These are phyloP conservation scores for Quercus engelmannii DNA, from an alignment of 306 rosid genomes.

Conservation along the genomic window DNA sequence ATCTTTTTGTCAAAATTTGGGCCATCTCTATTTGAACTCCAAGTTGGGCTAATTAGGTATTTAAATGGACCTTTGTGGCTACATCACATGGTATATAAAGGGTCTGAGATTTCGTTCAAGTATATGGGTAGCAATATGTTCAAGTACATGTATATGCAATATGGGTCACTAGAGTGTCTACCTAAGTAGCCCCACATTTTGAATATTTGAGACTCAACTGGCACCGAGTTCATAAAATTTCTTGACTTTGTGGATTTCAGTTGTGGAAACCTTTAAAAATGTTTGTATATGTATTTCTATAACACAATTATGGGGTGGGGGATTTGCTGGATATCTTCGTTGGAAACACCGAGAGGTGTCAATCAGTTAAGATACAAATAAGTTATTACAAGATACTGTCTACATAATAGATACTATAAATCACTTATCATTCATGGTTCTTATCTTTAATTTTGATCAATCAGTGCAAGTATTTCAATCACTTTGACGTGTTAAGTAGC, in stretches of 20 bases:
- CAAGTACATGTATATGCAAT: background rate
- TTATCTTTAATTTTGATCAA: background rate
- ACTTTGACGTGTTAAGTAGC: background rate
- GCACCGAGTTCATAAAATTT: background rate
- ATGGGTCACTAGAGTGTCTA: background rate
- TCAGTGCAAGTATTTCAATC: background rate
- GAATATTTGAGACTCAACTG: background rate
- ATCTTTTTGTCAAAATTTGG: too few relatives aligned
- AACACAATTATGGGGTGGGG: too few relatives aligned
- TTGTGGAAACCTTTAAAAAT: background rate
- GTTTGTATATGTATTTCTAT: background rate
- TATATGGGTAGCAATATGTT: background rate
- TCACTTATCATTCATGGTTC: background rate
- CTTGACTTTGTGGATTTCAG: background rate
- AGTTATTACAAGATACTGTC: background rate
- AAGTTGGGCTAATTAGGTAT: too few relatives aligned
- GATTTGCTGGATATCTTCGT: too few relatives aligned
- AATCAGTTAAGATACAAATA: background rate
- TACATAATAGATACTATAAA: background rate
- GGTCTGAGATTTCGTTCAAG: too few relatives aligned
- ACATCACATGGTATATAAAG: too few relatives aligned
- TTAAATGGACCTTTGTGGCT: too few relatives aligned
- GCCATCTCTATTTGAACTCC: too few relatives aligned
- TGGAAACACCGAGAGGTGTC: too few relatives aligned
- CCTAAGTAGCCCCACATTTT: background rate